phyloP scores from a whole-genome alignment of 192 early-diverging fungal genomes.

The Dimargaris cristalligena region DNA sequence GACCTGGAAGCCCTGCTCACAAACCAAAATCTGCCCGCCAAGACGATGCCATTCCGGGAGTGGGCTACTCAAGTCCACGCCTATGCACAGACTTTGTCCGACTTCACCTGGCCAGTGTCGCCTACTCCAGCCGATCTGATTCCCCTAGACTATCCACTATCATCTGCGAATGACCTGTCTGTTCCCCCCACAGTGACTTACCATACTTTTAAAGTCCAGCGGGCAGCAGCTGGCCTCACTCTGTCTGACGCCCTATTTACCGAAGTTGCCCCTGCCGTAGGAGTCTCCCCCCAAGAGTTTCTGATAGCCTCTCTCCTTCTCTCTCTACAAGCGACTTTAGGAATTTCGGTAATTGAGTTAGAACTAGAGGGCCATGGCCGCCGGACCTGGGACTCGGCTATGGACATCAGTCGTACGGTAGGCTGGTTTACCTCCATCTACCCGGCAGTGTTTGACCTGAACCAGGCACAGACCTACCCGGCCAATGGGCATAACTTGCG shows the following conservation, averaged over 20 bases:
- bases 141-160: neutral
- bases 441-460: neutral
- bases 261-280: neutral
- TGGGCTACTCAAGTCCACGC: constrained; percentile 11
- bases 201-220: too few species aligned
- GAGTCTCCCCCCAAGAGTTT: constrained; percentile 1
- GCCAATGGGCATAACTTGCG: neutral
- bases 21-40: constrained; percentile 11
- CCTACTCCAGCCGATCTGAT: neutral
- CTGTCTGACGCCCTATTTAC: neutral
- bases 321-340: neutral
- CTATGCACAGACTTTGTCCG: constrained; percentile 5
- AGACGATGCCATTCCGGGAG: constrained; percentile 14
- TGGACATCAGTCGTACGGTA: constrained; percentile 7
- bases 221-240: neutral
- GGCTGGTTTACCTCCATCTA: constrained; percentile 21
- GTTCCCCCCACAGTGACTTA: neutral
- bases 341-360: neutral
- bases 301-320: constrained; percentile 2
- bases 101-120: neutral
- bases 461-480: neutral
- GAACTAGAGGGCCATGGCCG: constrained; percentile 9
- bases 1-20: constrained; percentile 14
- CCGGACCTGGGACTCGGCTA: neutral
- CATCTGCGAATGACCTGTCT: too few species aligned